A percentile compares a stretch with the other conserved stretches of the same genome.
Evolutionary conservation across 305 asterid species (phyloP).

Genomic region (Coffea humblotiana): DNA sequence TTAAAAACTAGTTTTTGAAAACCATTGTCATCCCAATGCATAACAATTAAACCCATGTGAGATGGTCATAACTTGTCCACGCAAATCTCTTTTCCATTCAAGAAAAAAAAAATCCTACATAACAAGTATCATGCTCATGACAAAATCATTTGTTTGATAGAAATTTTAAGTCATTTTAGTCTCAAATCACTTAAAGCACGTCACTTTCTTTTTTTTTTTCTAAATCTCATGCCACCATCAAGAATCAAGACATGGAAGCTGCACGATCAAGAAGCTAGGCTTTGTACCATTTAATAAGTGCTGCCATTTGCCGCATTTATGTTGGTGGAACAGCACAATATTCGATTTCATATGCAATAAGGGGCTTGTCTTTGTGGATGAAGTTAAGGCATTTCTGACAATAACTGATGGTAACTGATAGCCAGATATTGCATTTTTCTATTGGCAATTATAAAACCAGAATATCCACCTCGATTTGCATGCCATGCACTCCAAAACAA

Average conservation of each 20-base stretch:
- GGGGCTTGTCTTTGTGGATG: not conserved
- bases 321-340: not conserved
- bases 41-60: not conserved
- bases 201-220: not conserved
- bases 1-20: too few relatives aligned
- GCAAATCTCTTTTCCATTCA: not conserved
- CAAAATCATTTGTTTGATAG: not conserved
- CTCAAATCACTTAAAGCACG: not conserved
- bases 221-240: not conserved
- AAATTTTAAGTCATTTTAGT: not conserved
- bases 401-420: not conserved
- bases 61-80: not conserved
- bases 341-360: not conserved
- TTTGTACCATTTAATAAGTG: not conserved
- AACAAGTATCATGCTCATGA: not conserved
- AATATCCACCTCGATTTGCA: not conserved
- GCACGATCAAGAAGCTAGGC: not conserved
- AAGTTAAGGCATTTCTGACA: not conserved
- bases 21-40: too few relatives aligned
- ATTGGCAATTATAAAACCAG: not conserved
- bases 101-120: not conserved
- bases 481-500: not conserved
- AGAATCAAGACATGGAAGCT: not conserved
- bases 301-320: constrained; percentile 6
- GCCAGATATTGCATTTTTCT: not conserved